phyloP scores from a whole-genome alignment of 1,284 basidiomycete species.

The Trametes polyzona region DNA sequence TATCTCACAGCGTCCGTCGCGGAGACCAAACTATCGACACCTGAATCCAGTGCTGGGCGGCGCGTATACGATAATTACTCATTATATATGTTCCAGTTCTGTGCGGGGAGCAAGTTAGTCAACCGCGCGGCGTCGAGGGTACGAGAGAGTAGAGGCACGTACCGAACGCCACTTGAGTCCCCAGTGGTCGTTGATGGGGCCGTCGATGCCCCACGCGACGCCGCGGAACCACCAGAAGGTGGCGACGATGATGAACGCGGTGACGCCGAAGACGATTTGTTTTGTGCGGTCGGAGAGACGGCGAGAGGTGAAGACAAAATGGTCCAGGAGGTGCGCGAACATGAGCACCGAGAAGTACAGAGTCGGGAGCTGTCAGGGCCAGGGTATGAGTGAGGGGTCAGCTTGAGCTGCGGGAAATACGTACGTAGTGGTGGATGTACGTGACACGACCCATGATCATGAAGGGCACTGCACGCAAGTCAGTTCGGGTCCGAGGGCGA shows the following conservation, averaged over 20 bases:
- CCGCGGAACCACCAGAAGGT: constrained; percentile 96
- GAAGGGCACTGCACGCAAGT: constrained; percentile 74
- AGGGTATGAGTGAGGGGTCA: background rate
- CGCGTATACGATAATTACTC: constrained; percentile 31
- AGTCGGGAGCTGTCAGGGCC: constrained; percentile 75
- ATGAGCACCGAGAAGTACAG: constrained; percentile 96
- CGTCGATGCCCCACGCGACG: constrained; percentile 88
- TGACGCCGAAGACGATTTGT: constrained; percentile 69
- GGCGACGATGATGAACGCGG: constrained; percentile 63
- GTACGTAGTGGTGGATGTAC: constrained; percentile 87
- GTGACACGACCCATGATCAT: constrained; percentile 95
- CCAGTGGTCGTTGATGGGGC: constrained; percentile 79
- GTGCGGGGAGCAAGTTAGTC: constrained; percentile 9
- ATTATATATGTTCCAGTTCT: constrained; percentile 49
- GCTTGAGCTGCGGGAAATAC: constrained; percentile 28
- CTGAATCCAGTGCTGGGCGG: constrained; percentile 11
- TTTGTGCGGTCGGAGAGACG: constrained; percentile 69
- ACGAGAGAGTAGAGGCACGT: constrained; percentile 31
- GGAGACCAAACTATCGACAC: constrained; percentile 13
- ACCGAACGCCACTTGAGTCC: constrained; percentile 85
- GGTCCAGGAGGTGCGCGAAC: constrained; percentile 89
- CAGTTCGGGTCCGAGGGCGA: background rate
- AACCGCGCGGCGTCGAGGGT: background rate
- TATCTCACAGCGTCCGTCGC: constrained; percentile 18
- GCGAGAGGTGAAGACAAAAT: constrained; percentile 84